Percentiles rank a stretch among this genome's conserved stretches.
Evolutionary conservation across 2,329 filamentous ascomycete species (phyloP).

Genomic region (Colletotrichum tanaceti): DNA sequence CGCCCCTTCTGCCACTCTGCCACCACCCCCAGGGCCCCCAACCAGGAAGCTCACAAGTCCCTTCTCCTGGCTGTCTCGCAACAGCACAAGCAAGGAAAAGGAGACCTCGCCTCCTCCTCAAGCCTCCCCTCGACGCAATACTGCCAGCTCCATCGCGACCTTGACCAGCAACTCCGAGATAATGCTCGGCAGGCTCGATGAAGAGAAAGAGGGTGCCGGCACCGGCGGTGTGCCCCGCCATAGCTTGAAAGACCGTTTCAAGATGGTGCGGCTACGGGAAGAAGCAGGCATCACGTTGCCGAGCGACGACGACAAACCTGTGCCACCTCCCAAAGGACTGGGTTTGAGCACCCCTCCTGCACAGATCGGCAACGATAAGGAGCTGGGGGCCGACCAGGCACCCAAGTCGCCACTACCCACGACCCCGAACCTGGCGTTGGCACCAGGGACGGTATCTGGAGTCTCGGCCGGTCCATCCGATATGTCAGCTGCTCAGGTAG

Average conservation of each 20-base stretch:
- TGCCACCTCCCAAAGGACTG: constrained; percentile 38
- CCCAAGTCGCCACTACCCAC: constrained; percentile 63
- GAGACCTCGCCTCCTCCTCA: constrained; percentile 64
- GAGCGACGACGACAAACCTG: constrained; percentile 63
- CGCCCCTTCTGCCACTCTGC: constrained; percentile 46
- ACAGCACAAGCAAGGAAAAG: constrained; percentile 68
- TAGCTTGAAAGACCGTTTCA: constrained; percentile 83
- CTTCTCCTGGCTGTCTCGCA: constrained; percentile 86
- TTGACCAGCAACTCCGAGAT: constrained; percentile 84
- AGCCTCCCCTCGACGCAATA: constrained; percentile 71
- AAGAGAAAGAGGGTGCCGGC: constrained; percentile 68
- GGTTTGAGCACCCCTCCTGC: constrained; percentile 44
- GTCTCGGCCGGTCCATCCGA: constrained; percentile 80
- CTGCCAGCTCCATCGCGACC: constrained; percentile 82
- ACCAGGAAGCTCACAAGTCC: constrained; percentile 84
- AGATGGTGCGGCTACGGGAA: constrained; percentile 78
- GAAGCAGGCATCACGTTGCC: constrained; percentile 70
- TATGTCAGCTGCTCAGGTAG: constrained; percentile 79
- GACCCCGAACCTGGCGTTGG: constrained; percentile 75
- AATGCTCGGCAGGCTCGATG: constrained; percentile 80
- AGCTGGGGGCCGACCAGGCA: constrained; percentile 31
- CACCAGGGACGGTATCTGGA: constrained; percentile 87
- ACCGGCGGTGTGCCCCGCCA: constrained; percentile 63
- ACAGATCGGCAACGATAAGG: constrained; percentile 41
- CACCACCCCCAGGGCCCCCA: constrained; percentile 52